These are phyloP conservation scores for Corylus avellana DNA, from an alignment of 306 rosid genomes.

Conservation along the genomic window DNA sequence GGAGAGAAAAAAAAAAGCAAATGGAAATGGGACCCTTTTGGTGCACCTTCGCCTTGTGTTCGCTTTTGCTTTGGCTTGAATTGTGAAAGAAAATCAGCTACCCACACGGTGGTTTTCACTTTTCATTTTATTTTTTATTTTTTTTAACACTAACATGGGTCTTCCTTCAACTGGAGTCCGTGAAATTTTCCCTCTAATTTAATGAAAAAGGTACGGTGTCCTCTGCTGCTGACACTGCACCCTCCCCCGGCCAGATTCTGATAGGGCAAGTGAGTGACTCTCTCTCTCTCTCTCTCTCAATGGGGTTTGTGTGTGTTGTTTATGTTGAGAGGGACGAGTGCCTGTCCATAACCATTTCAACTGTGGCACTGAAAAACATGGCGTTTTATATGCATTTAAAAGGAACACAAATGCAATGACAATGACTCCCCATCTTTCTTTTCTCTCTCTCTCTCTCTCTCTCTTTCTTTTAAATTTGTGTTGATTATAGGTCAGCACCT, in stretches of 20 bases:
- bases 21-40: slow-evolving; percentile 22
- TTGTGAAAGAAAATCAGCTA: slow-evolving; percentile 32
- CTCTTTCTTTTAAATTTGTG: slow-evolving; percentile 15
- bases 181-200: slow-evolving; percentile 15
- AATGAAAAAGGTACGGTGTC: slow-evolving; percentile 33
- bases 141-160: slow-evolving; percentile 7
- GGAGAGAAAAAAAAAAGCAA: background rate
- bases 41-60: slow-evolving; percentile 7
- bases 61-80: slow-evolving; percentile 33
- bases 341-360: slow-evolving; percentile 53
- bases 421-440: slow-evolving; percentile 61
- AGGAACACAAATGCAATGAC: slow-evolving; percentile 56
- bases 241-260: slow-evolving; percentile 23
- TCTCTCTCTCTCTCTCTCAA: slow-evolving; percentile 9
- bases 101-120: slow-evolving; percentile 19
- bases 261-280: slow-evolving; percentile 25
- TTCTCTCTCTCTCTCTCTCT: slow-evolving; percentile 14
- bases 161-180: background rate
- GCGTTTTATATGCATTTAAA: slow-evolving; percentile 40
- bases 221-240: slow-evolving; percentile 35
- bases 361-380: slow-evolving; percentile 99
- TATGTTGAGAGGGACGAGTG: slow-evolving; percentile 75
- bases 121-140: background rate
- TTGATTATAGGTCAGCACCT: background rate
- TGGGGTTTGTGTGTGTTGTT: slow-evolving; percentile 36